A percentile compares a stretch with the other conserved stretches of the same genome.
phyloP scores from a whole-genome alignment of 1,284 basidiomycete species.

The Ustilago vetiveriae region DNA sequence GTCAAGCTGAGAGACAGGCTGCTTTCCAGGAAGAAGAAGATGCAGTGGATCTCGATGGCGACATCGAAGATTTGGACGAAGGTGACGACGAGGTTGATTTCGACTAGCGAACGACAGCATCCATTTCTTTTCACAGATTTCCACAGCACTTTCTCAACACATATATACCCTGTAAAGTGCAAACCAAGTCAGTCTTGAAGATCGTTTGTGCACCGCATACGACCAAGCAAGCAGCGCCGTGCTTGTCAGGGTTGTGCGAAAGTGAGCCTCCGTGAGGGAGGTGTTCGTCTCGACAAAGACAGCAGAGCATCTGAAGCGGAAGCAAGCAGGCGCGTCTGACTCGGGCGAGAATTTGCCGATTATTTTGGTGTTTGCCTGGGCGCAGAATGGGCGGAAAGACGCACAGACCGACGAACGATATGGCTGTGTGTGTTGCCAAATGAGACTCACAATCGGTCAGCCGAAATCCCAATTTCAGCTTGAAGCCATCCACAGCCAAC shows the following conservation, averaged over 20 bases:
- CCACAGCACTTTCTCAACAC: too few species aligned
- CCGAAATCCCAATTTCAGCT: background rate
- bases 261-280: too few species aligned
- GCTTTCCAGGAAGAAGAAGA: slow-evolving; percentile 44
- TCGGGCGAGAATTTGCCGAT: slow-evolving; percentile 30
- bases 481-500: slow-evolving; percentile 25
- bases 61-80: slow-evolving; percentile 56
- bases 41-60: slow-evolving; percentile 52
- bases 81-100: slow-evolving; percentile 48
- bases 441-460: slow-evolving; percentile 19
- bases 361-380: background rate
- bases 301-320: too few species aligned
- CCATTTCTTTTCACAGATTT: too few species aligned
- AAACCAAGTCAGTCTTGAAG: too few species aligned
- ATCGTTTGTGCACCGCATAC: too few species aligned
- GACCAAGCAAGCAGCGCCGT: too few species aligned
- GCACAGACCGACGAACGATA: slow-evolving; percentile 28
- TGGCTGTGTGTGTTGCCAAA: slow-evolving; percentile 25
- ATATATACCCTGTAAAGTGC: too few species aligned
- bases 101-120: slow-evolving; percentile 15
- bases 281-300: too few species aligned
- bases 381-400: slow-evolving; percentile 2
- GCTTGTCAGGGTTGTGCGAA: too few species aligned
- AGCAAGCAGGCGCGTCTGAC: background rate
- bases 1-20: slow-evolving; percentile 35